Evolutionary conservation across 179 eudicot genomes (phyloP).

Genomic region (Beta macrorhiza): DNA sequence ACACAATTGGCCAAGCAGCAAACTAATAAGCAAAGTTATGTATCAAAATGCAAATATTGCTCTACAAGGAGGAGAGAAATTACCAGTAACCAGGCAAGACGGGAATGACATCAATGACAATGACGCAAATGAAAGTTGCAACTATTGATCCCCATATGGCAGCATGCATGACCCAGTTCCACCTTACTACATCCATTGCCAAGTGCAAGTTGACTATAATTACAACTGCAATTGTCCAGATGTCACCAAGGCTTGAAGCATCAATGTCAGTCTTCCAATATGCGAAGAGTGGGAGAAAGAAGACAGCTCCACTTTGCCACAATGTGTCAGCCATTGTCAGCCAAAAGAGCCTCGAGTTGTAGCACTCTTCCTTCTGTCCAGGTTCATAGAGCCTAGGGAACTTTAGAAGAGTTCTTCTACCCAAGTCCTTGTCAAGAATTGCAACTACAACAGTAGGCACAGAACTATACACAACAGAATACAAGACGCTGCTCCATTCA

Average conservation of each 20-base stretch:
- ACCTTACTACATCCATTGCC: constrained; percentile 89
- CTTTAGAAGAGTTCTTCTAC: constrained; percentile 66
- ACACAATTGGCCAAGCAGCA: neutral
- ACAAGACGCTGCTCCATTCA: constrained; percentile 94
- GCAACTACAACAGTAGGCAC: constrained; percentile 81
- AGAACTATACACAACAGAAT: constrained; percentile 81
- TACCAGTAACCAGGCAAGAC: constrained; percentile 88
- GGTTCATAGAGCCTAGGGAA: constrained; percentile 77
- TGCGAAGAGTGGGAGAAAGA: constrained; percentile 66
- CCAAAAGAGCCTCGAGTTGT: constrained; percentile 82
- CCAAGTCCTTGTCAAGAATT: constrained; percentile 87
- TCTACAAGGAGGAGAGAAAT: constrained; percentile 16
- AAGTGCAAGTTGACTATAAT: constrained; percentile 75
- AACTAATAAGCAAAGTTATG: neutral
- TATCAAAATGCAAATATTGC: neutral
- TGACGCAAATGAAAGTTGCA: constrained; percentile 75
- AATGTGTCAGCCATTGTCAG: constrained; percentile 74
- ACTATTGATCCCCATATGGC: constrained; percentile 84
- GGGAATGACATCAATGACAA: constrained; percentile 68
- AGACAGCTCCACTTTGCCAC: constrained; percentile 85
- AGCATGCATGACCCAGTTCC: constrained; percentile 86
- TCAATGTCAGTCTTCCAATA: constrained; percentile 68
- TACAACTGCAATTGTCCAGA: constrained; percentile 87
- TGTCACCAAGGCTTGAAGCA: constrained; percentile 80
- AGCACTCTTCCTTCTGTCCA: constrained; percentile 80